Base-by-base conservation (phyloP, 2,329 filamentous ascomycete species). In the Leptographium lundbergii region DNA sequence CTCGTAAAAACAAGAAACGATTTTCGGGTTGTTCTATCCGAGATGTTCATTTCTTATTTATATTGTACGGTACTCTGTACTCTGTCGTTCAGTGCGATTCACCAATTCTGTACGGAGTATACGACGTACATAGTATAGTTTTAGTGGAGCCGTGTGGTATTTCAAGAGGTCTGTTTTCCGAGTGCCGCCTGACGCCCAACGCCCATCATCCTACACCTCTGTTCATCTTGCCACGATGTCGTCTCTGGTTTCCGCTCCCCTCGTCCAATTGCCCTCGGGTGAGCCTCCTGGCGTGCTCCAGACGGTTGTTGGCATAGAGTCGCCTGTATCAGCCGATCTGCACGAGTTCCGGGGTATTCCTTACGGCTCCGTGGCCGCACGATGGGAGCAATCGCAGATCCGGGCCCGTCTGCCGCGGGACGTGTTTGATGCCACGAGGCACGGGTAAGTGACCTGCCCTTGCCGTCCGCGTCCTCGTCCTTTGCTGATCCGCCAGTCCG, bases 291-390 rank as follows among this genome's bases (percentile, higher is more conserved):
- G 39, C 27, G 24, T 47, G 36, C 11, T 34, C 17, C 59, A 61
- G 48, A 58, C 56, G 1, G 29, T 58, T 5, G 14, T 58, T 17
- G 59, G 59, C 36, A 54, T 36, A 48, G 11, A 22, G 17, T 61
- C 56, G 2, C 25, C 52, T 4, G 25, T 61, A n/a, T 56, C 59
- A 17, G 2, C 32, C 17, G 59, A 61, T n/a, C 25, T 61, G 11
- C 42, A 58, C 10, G 59, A 58, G 56, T 61, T 58, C n/a, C 59
- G 52, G 3, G 56, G 59, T 19, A 61, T 61, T 4, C 59, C 59
- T 6, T 58, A 58, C 36, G 59, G 53, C n/a, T 19, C 13, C 14
- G 56, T 61, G 17, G 4, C 59, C 1, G 27, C n/a, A 5, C 45
- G 59, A 5, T 61, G 59, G 56, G 56, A 61, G 36, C 59, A 53